A percentile compares a stretch with the other conserved stretches of the same genome.
Conservation (phyloP, 352 stramenopile species). For the Pythium periplocum region DNA sequence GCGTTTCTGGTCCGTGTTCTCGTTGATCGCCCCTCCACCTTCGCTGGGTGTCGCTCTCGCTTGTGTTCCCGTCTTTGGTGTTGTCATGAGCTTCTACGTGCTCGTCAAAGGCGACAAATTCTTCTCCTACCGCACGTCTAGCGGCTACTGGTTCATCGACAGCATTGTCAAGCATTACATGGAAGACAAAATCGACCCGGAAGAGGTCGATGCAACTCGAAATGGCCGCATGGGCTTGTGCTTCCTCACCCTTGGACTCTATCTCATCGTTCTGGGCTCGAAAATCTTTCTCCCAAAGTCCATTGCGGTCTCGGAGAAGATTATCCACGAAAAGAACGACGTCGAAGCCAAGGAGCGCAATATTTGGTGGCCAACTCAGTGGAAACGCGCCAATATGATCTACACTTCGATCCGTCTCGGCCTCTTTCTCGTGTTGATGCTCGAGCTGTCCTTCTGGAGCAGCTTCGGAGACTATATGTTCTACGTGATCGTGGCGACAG, state of each 20-base stretch:
- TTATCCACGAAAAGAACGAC: slow-evolving; percentile 82
- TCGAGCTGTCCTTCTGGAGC: slow-evolving; percentile 96
- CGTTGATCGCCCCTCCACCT: slow-evolving; percentile 86
- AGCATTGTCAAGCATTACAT: slow-evolving; percentile 85
- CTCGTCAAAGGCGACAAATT: slow-evolving; percentile 60
- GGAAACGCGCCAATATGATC: slow-evolving; percentile 95
- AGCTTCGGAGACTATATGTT: slow-evolving; percentile 95
- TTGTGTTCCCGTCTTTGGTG: slow-evolving; percentile 76
- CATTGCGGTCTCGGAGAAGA: slow-evolving; percentile 86
- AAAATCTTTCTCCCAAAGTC: slow-evolving; percentile 92
- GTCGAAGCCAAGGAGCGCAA: slow-evolving; percentile 52
- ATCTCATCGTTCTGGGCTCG: slow-evolving; percentile 72
- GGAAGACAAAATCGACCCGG: slow-evolving; percentile 78
- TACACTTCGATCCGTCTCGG: slow-evolving; percentile 90
- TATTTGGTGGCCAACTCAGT: slow-evolving; percentile 90
- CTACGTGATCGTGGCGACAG: slow-evolving; percentile 92
- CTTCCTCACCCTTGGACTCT: slow-evolving; percentile 91
- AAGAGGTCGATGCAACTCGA: slow-evolving; percentile 46
- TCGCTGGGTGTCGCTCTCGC: slow-evolving; percentile 87
- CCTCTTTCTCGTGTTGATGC: slow-evolving; percentile 91
- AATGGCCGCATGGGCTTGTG: slow-evolving; percentile 90
- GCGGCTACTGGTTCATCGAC: slow-evolving; percentile 75
- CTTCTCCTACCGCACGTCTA: slow-evolving; percentile 20
- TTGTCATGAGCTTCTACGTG: slow-evolving; percentile 63
- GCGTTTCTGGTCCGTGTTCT: slow-evolving; percentile 90